These are phyloP conservation scores for Cordyceps pruinosa DNA, from an alignment of 2,329 filamentous ascomycete genomes.

Conservation along the genomic window DNA sequence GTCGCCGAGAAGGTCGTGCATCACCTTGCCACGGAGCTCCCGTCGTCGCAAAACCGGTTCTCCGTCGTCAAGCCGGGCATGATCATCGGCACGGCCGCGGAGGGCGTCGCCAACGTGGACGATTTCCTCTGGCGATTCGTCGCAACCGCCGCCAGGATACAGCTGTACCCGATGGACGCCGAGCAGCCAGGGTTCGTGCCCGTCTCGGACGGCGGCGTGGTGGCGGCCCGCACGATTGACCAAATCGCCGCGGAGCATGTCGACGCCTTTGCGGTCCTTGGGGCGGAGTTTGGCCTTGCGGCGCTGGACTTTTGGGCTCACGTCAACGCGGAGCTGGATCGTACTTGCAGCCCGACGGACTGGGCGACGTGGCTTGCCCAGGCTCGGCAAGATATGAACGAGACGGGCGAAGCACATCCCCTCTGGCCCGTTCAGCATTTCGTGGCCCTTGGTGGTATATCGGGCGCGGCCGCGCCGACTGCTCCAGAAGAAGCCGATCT, in stretches of 20 bases:
- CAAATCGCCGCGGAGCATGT: not conserved
- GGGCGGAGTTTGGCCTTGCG: conserved; percentile 13
- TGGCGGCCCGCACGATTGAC: conserved; percentile 14
- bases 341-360: conserved; percentile 9
- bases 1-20: conserved; percentile 18
- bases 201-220: conserved; percentile 13
- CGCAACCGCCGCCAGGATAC: conserved; percentile 13
- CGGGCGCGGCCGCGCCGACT: not conserved
- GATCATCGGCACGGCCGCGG: conserved; percentile 17
- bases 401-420: conserved; percentile 17
- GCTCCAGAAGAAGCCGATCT: not conserved
- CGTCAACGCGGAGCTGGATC: conserved; percentile 13
- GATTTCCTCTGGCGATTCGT: conserved; percentile 18
- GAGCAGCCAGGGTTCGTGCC: not conserved
- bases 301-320: conserved; percentile 18
- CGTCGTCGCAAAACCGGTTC: conserved; percentile 9
- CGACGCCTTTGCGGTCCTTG: conserved; percentile 2
- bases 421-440: conserved; percentile 20
- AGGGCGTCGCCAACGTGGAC: conserved; percentile 19
- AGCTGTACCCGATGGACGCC: conserved; percentile 15
- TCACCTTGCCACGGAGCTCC: not conserved
- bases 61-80: conserved; percentile 19
- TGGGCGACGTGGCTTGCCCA: conserved; percentile 16
- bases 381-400: conserved; percentile 8
- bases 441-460: not conserved